These are phyloP conservation scores for Zygosaccharomyces sapae DNA, from an alignment of 1,139 yeast genomes.

Conservation along the genomic window DNA sequence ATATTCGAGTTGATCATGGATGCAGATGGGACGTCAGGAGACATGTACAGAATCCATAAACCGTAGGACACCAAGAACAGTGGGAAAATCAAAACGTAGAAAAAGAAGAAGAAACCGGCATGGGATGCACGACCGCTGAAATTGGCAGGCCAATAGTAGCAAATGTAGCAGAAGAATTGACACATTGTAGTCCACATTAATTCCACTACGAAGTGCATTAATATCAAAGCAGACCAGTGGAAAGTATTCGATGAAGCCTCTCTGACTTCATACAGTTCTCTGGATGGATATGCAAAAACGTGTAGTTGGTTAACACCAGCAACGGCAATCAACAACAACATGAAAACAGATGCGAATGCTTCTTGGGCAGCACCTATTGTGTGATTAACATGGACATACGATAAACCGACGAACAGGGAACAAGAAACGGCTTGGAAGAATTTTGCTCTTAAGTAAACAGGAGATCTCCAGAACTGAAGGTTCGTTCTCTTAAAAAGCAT, in stretches of 20 bases:
- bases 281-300: conserved; percentile 43
- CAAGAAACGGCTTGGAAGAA: conserved; percentile 45
- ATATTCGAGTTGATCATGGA: conserved; percentile 46
- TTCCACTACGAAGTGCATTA: conserved; percentile 42
- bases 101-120: conserved; percentile 44
- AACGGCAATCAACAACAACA: conserved; percentile 52
- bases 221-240: conserved; percentile 49
- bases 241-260: conserved; percentile 60
- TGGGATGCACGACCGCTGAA: conserved; percentile 39
- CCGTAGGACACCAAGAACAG: conserved; percentile 47
- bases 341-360: conserved; percentile 52
- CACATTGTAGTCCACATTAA: conserved; percentile 45
- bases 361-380: conserved; percentile 47
- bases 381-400: conserved; percentile 42
- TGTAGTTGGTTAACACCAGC: conserved; percentile 56
- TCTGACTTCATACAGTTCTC: conserved; percentile 58
- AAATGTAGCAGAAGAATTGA: conserved; percentile 40
- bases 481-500: conserved; percentile 41
- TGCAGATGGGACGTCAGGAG: conserved; percentile 50
- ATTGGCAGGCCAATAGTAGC: conserved; percentile 44
- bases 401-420: conserved; percentile 50
- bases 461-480: conserved; percentile 48
- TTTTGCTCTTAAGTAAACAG: conserved; percentile 48
- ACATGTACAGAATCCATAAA: conserved; percentile 46
- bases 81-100: conserved; percentile 44